Percentiles rank a stretch among this genome's conserved stretches.
These are phyloP conservation scores for Emericellopsis cladophorae DNA, from an alignment of 2,329 filamentous ascomycete species.

Conservation along the genomic window DNA sequence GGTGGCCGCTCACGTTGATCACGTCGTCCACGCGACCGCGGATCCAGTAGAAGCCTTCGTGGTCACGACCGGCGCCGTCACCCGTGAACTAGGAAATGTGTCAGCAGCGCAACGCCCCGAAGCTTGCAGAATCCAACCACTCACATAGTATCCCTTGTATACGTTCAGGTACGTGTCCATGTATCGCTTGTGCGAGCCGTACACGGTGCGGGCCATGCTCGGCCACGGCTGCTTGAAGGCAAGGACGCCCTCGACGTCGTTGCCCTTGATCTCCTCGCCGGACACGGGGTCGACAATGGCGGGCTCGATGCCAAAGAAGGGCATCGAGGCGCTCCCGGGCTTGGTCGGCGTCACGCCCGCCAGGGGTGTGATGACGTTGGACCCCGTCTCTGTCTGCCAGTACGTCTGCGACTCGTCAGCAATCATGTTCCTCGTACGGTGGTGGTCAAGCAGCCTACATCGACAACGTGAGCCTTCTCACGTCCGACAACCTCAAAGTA, in stretches of 20 bases:
- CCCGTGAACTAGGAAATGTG: slow-evolving; percentile 58
- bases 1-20: slow-evolving; percentile 93
- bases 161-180: slow-evolving; percentile 98
- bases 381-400: slow-evolving; percentile 99
- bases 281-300: slow-evolving; percentile 95
- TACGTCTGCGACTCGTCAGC: slow-evolving; percentile 59
- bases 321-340: slow-evolving; percentile 87
- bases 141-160: slow-evolving; percentile 94
- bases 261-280: slow-evolving; percentile 84
- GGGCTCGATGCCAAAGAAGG: slow-evolving; percentile 97
- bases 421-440: too few relatives aligned
- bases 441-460: slow-evolving; percentile 49
- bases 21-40: slow-evolving; percentile 96
- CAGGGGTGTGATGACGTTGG: slow-evolving; percentile 86
- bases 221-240: slow-evolving; percentile 98
- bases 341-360: slow-evolving; percentile 93
- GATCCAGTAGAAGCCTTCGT: slow-evolving; percentile 99
- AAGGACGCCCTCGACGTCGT: slow-evolving; percentile 93
- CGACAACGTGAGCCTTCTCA: slow-evolving; percentile 84
- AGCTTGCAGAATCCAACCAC: slow-evolving; percentile 18
- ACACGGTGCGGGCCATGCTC: slow-evolving; percentile 95
- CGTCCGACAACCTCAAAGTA: slow-evolving; percentile 93
- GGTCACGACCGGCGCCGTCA: slow-evolving; percentile 88
- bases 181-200: slow-evolving; percentile 94
- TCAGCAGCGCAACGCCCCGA: neutral